Evolutionary conservation across 2,329 filamentous ascomycete genomes (phyloP), one percentile per base, ranked within the genome.

Genomic region (Verticillium isaacii): DNA sequence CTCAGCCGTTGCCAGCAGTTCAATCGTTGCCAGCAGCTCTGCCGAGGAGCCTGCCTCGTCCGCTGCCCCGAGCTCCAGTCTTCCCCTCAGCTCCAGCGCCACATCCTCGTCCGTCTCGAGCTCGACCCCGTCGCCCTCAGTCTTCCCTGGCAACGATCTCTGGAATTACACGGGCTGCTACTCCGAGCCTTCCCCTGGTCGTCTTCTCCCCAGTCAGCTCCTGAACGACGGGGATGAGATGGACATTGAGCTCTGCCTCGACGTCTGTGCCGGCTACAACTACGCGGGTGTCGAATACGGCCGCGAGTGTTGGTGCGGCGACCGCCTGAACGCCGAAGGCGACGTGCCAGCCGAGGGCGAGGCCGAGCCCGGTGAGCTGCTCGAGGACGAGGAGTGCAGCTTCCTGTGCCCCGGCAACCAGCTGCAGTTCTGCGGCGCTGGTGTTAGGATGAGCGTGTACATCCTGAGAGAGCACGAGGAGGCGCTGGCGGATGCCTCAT

Each of bases 131-230:
- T 67, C 60, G 0, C 73, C 75, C 0, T 59, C 70, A n/a, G 68
- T 75, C 11, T 71, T 67, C 32, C 62, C 62, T 0, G 75, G 75
- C 1, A 75, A 76, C 61, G 68, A 66, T 45, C 75, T 76, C 65
- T 78, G 74, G 19, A 75, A 73, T 1, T 76, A 70, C 61, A 75
- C 76, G 60, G 71, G 70, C 1, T 78, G 75, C 45, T 69, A 74
- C 0, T 64, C 66, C 0, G 75, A 78, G 60, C 75, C 75, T 0
- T 68, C 68, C 2, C 54, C 64, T 0, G 75, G 74, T 1, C 73
- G 73, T 9, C 64, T 77, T 0, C 67, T 78, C 3, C 58, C 66
- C 1, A 61, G 60, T 0, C 71, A 76, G 45, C 59, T 74, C 5
- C 64, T 72, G 37, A 75, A 72, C 34, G 68, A 72, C 15, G 66